Evolutionary conservation across 768 basidiomycete genomes (phyloP), one percentile per base, ranked within the genome.

Genomic region (Hebeloma cylindrosporum): DNA sequence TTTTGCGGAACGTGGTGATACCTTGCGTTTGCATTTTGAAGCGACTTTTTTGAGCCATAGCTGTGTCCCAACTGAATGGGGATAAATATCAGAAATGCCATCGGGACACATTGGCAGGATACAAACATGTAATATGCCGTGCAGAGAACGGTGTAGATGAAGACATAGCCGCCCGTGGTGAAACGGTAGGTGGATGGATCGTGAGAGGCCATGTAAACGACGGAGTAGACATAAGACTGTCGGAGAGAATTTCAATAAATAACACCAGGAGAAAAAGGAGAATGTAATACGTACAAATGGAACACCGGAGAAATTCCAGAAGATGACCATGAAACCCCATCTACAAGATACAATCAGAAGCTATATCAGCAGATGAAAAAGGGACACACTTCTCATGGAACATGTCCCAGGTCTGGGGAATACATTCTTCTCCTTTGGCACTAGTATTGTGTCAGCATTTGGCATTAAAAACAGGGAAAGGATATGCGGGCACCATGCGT

Each of bases 331-430:
- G 75, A 94, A 97, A 22, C 94, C 90, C 89, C 89, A 91, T 59
- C 79, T 82, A 36, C 8, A 18, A 27, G 27, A 17, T 9, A 11
- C 58, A n/a, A n/a, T 23, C 39, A 37, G 38, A 4, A 14, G 22
- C 34, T 5, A 40, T 46, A 10, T 47, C 17, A 16, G 20, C 40
- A 36, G 22, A 26, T 7, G 21, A 17, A 28, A 22, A 22, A 31
- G 7, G 50, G 20, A 9, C 74, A 50, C 69, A 87, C 78, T 99
- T 99, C 62, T 99, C 95, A 57, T 95, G 91, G 73, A 85, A 96
- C 92, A 99, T 99, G 59, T 97, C 96, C 95, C 96, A 98, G 2
- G 93, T 94, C 65, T 95, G 91, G 5, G 92, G 91, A 50, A 94
- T 93, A 58, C 89, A 93, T 60, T 95, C 93, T 58, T 95, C 93